Conservation (phyloP, 768 basidiomycete species). For the Filobasidium floriforme region DNA sequence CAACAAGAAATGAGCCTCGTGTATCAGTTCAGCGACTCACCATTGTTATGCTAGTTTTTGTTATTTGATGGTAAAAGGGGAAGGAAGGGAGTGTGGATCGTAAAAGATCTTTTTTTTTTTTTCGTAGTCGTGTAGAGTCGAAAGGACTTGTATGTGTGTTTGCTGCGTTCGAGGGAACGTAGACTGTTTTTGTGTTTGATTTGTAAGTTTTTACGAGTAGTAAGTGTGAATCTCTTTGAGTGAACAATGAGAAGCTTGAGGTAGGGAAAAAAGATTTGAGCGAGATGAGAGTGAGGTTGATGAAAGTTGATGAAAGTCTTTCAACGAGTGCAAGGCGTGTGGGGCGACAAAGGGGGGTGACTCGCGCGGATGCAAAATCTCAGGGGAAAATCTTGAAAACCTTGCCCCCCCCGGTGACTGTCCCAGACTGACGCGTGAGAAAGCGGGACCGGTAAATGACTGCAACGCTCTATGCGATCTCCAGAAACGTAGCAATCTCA, state of each 20-base stretch:
- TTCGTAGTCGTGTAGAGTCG: background rate
- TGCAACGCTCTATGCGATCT: too few species aligned
- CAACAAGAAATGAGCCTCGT: background rate
- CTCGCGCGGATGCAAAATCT: background rate
- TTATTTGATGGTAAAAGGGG: background rate
- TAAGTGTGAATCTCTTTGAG: too few species aligned
- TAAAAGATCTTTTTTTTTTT: background rate
- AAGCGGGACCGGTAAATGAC: background rate
- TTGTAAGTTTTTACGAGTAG: too few species aligned
- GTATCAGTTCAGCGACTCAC: background rate
- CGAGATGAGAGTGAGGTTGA: too few species aligned
- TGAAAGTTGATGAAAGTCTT: too few species aligned
- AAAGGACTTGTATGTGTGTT: too few species aligned
- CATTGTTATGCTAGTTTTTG: conserved; percentile 8
- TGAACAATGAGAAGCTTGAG: too few species aligned
- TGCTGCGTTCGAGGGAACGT: too few species aligned
- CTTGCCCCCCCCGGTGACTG: too few species aligned
- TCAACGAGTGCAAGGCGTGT: background rate
- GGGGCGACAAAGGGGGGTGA: background rate
- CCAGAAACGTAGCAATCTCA: too few species aligned
- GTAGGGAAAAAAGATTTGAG: too few species aligned
- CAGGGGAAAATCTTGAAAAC: background rate
- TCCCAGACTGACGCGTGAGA: background rate
- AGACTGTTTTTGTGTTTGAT: too few species aligned
- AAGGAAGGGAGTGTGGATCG: background rate